Percentiles rank a stretch among this genome's conserved stretches.
phyloP scores from a whole-genome alignment of 345 rosid genomes.

The Aquilaria sinensis region DNA sequence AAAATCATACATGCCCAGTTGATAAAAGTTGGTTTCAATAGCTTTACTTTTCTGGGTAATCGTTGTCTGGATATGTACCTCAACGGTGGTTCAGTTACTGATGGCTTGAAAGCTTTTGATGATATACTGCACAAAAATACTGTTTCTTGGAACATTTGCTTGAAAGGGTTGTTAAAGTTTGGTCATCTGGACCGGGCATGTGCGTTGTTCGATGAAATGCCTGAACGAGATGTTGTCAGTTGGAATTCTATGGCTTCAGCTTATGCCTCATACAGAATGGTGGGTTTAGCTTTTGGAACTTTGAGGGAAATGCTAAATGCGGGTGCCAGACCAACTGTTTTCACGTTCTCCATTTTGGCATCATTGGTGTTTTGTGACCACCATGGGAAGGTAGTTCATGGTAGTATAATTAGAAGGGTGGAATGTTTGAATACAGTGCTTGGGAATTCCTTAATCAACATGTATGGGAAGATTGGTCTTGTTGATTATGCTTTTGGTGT shows the following conservation, averaged over 20 bases:
- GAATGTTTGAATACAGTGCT: slow-evolving; percentile 40
- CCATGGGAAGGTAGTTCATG: slow-evolving; percentile 62
- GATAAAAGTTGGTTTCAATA: slow-evolving; percentile 45
- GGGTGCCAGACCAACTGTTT: slow-evolving; percentile 40
- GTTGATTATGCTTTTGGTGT: slow-evolving; percentile 41
- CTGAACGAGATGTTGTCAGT: slow-evolving; percentile 56
- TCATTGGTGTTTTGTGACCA: slow-evolving; percentile 33
- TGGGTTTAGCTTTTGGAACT: slow-evolving; percentile 25
- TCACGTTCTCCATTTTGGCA: slow-evolving; percentile 51
- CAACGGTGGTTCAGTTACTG: slow-evolving; percentile 29
- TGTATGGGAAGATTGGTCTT: slow-evolving; percentile 58
- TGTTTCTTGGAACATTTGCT: slow-evolving; percentile 62
- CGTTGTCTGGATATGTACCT: slow-evolving; percentile 64
- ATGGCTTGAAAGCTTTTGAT: slow-evolving; percentile 36
- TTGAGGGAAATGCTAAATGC: slow-evolving; percentile 46
- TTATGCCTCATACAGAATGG: slow-evolving; percentile 34
- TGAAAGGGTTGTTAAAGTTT: slow-evolving; percentile 31
- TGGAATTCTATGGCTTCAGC: slow-evolving; percentile 71
- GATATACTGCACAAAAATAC: slow-evolving; percentile 38
- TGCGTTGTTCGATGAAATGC: slow-evolving; percentile 58
- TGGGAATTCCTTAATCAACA: slow-evolving; percentile 62
- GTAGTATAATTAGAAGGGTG: slow-evolving; percentile 38
- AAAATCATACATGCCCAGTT: slow-evolving; percentile 51
- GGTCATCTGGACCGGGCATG: slow-evolving; percentile 25
- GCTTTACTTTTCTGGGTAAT: slow-evolving; percentile 54